Evolutionary conservation across 306 rosid genomes (phyloP).

Genomic region (Prosopis cineraria): DNA sequence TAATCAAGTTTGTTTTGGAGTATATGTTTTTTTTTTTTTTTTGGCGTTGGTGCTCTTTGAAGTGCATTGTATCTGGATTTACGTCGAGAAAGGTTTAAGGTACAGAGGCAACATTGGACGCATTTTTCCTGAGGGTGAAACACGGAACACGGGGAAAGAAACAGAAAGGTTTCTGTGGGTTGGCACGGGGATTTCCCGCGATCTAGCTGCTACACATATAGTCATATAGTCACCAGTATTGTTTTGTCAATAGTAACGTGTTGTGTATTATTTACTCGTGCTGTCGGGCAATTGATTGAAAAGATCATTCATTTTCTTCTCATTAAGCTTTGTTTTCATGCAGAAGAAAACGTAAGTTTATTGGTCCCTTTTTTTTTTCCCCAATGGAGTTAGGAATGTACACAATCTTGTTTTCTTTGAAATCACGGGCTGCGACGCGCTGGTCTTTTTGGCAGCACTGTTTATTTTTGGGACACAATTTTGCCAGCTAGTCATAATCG

Average conservation of each 20-base stretch:
- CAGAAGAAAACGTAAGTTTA: background rate
- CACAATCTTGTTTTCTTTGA: background rate
- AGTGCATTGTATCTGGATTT: slow-evolving; percentile 20
- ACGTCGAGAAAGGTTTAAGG: slow-evolving; percentile 16
- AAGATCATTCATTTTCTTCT: background rate
- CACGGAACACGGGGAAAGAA: background rate
- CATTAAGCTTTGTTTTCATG: background rate
- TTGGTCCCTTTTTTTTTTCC: background rate
- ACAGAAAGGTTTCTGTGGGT: background rate
- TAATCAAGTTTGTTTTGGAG: slow-evolving; percentile 16
- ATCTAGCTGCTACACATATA: slow-evolving; percentile 13
- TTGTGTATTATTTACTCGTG: slow-evolving; percentile 24
- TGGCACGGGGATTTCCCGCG: slow-evolving; percentile 17
- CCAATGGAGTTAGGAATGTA: no score
- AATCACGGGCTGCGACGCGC: background rate
- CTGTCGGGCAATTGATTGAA: slow-evolving; percentile 7
- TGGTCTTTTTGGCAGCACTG: no score
- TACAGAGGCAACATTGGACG: slow-evolving; percentile 24
- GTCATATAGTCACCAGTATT: slow-evolving; percentile 13
- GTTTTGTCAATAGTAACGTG: slow-evolving; percentile 8
- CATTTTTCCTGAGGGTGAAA: slow-evolving; percentile 20
- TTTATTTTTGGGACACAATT: no score
- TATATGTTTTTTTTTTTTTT: slow-evolving; percentile 15
- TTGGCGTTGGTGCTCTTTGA: slow-evolving; percentile 11
- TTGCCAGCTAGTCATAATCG: no score